Conservation (phyloP, 108 stramenopile species). For the Skeletonema costatum region DNA sequence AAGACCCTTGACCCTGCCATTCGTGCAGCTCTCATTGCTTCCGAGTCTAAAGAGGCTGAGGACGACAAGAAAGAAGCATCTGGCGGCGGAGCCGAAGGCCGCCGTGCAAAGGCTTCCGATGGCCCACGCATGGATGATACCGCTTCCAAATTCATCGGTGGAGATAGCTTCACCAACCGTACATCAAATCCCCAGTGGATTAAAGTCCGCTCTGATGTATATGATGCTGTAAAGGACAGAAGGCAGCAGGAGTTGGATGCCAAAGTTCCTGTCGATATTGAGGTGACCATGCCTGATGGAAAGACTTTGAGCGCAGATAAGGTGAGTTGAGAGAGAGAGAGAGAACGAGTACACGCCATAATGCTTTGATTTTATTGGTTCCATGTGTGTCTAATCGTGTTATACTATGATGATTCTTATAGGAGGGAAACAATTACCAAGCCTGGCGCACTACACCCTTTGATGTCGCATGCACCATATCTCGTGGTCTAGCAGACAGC, state of each 20-base stretch:
- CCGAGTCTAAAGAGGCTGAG: constrained; percentile 32
- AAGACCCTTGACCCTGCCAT: constrained; percentile 40
- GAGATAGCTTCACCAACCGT: constrained; percentile 70
- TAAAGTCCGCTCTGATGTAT: constrained; percentile 61
- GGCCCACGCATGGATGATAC: constrained; percentile 81
- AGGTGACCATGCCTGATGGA: constrained; percentile 96
- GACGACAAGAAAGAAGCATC: constrained; percentile 1
- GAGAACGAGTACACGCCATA: neutral
- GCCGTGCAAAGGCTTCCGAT: constrained; percentile 75
- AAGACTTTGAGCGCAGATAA: constrained; percentile 62
- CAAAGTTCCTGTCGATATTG: constrained; percentile 83
- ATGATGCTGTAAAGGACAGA: constrained; percentile 61
- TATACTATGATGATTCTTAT: neutral
- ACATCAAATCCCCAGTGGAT: constrained; percentile 71
- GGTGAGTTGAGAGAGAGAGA: constrained; percentile 15
- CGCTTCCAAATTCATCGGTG: constrained; percentile 63
- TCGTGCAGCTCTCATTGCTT: constrained; percentile 45
- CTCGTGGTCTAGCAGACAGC: constrained; percentile 89
- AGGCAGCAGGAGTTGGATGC: constrained; percentile 60
- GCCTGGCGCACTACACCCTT: constrained; percentile 88
- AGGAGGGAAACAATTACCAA: constrained; percentile 45
- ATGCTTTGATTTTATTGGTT: neutral
- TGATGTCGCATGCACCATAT: constrained; percentile 91
- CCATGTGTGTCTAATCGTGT: neutral
- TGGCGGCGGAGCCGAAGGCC: constrained; percentile 62